Evolutionary conservation across 2,329 filamentous ascomycete genomes (phyloP), one percentile per base, ranked within the genome.

Genomic region (Lachnellula willkommii): DNA sequence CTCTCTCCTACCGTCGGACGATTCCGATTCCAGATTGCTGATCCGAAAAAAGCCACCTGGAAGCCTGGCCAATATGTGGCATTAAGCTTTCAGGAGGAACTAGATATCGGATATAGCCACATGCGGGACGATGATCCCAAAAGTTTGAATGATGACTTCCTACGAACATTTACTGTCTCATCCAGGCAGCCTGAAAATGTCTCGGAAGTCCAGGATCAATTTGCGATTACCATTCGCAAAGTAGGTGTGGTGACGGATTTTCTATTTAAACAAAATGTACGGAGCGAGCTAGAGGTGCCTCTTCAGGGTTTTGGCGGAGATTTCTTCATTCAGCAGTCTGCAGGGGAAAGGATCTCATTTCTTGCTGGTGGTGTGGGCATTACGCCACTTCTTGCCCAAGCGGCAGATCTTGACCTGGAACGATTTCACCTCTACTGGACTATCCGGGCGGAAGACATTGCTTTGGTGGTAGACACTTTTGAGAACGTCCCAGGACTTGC

Each of bases 111-210:
- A 0, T 95, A 90, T 70, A 82, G 79, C 49, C 91, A 95, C 68
- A 95, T 95, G 90, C 77, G 84, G 2, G 85, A 95, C 60, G 83
- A 88, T 55, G 89, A 95, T 62, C 90, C 90, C 5, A 79, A 79
- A 60, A 88, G 84, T 63, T 70, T 95, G 15, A 96, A 95, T 64
- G 90, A 95, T 67, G 90, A 96, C 68, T 92, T 83, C 59, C 76
- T 94, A 4, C 77, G 90, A 28, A 95, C 90, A 0, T 95, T 95
- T 66, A 95, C 90, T 2, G 79, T 95, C 0, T 89, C 87, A 1
- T 89, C 80, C 20, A 28, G 45, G 24, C 45, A 26, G 2, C 71
- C 58, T 2, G 60, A 63, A 47, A 58, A 64, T 54, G 39, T 50
- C 5, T 43, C 47, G 11, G 50, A 57, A 20, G 60, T 51, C 6